A percentile compares a stretch with the other conserved stretches of the same genome.
Evolutionary conservation across 176 grass and related monocot genomes (phyloP).

Genomic region (Elymus sibiricus): DNA sequence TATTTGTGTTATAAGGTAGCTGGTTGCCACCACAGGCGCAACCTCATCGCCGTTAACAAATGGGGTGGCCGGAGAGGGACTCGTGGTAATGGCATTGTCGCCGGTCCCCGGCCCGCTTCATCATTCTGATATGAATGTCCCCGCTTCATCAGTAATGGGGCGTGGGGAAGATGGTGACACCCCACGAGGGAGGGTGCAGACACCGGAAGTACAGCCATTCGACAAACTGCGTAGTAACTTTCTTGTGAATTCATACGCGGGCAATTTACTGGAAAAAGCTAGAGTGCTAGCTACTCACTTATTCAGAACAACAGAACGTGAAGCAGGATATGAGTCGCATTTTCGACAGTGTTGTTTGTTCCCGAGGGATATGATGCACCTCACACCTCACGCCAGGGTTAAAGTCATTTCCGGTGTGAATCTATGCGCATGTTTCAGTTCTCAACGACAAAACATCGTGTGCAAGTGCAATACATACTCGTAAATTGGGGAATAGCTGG

Average conservation of each 20-base stretch:
- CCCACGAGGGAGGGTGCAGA: not conserved
- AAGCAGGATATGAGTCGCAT: not conserved
- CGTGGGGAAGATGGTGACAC: not conserved
- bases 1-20: too few relatives aligned
- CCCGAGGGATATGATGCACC: not conserved
- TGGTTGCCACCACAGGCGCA: too few relatives aligned
- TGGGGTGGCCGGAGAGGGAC: too few relatives aligned
- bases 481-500: too few relatives aligned
- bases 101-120: not conserved
- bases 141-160: not conserved
- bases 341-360: not conserved
- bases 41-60: too few relatives aligned
- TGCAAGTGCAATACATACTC: too few relatives aligned
- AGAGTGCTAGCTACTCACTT: not conserved
- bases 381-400: not conserved
- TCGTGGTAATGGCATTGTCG: not conserved
- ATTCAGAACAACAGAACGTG: not conserved
- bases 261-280: not conserved
- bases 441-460: too few relatives aligned
- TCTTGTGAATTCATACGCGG: too few relatives aligned
- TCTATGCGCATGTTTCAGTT: too few relatives aligned
- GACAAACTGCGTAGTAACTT: not conserved
- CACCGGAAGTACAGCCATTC: not conserved
- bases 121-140: too few relatives aligned
- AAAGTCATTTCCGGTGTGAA: not conserved